phyloP scores from a whole-genome alignment of 169 alveolate genomes.

The Cryptosporidium andersoni region DNA sequence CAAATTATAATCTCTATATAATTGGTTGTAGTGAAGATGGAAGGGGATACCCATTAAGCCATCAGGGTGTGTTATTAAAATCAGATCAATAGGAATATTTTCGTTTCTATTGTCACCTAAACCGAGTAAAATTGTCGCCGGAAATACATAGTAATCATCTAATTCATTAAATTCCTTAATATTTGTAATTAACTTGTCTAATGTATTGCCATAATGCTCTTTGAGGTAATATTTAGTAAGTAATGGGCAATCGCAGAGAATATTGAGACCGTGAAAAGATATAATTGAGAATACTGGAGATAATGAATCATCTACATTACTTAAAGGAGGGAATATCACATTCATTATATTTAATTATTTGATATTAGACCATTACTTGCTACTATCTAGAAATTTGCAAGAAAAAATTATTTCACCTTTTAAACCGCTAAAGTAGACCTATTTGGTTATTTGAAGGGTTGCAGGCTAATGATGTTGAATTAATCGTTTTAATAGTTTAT shows the following conservation, averaged over 20 bases:
- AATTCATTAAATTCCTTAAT: background rate
- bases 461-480: no score
- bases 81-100: slow-evolving; percentile 45
- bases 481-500: no score
- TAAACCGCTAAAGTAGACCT: no score
- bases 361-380: no score
- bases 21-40: slow-evolving; percentile 20
- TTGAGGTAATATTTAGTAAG: slow-evolving; percentile 45
- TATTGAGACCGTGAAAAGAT: slow-evolving; percentile 46
- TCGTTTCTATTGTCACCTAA: slow-evolving; percentile 1
- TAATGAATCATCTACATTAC: slow-evolving; percentile 15
- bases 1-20: slow-evolving; percentile 2
- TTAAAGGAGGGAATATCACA: slow-evolving; percentile 6
- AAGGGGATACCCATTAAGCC: slow-evolving; percentile 63
- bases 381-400: no score
- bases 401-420: no score
- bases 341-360: no score
- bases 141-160: background rate
- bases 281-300: slow-evolving; percentile 28
- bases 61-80: slow-evolving; percentile 39
- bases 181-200: background rate
- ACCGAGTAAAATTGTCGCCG: background rate
- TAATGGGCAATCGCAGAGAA: slow-evolving; percentile 66
- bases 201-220: slow-evolving; percentile 33
- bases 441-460: no score